Evolutionary conservation across 2,329 filamentous ascomycete species (phyloP).

Genomic region (Pyrenochaeta sp.): DNA sequence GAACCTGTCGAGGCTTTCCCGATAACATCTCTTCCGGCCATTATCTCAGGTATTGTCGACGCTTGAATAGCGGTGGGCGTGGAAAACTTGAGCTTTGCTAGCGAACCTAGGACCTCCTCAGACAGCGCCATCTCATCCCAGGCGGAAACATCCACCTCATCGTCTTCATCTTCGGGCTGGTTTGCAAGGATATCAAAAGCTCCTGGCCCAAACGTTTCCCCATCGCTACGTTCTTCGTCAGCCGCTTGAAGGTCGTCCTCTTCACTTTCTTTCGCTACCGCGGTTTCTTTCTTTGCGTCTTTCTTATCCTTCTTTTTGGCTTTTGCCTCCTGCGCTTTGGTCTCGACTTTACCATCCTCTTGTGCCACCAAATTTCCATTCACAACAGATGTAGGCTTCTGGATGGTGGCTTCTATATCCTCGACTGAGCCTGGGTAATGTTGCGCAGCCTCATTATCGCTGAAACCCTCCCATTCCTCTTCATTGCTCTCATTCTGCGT

Average conservation of each 20-base stretch:
- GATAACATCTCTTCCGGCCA: slow-evolving; percentile 87
- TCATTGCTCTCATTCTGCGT: slow-evolving; percentile 14
- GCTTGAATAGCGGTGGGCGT: slow-evolving; percentile 85
- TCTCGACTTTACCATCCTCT: slow-evolving; percentile 21
- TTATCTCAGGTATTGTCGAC: slow-evolving; percentile 80
- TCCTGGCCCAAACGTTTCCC: slow-evolving; percentile 41
- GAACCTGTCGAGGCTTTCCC: slow-evolving; percentile 97
- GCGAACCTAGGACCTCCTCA: slow-evolving; percentile 72
- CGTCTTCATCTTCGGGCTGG: slow-evolving; percentile 60
- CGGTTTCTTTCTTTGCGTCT: slow-evolving; percentile 26
- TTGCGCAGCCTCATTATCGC: slow-evolving; percentile 24
- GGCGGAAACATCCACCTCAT: slow-evolving; percentile 75
- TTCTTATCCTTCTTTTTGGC: slow-evolving; percentile 38
- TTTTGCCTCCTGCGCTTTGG: slow-evolving; percentile 24
- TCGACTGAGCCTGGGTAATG: not conserved
- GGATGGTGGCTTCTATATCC: slow-evolving; percentile 35
- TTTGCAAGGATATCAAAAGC: slow-evolving; percentile 66
- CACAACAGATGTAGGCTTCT: slow-evolving; percentile 52
- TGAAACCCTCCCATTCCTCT: slow-evolving; percentile 39
- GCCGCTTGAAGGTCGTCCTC: slow-evolving; percentile 26
- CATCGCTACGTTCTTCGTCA: slow-evolving; percentile 28
- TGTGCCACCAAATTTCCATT: slow-evolving; percentile 15
- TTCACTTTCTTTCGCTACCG: slow-evolving; percentile 2
- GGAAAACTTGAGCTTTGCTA: slow-evolving; percentile 81
- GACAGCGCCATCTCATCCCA: slow-evolving; percentile 83